A percentile compares a stretch with the other conserved stretches of the same genome.
phyloP scores from a whole-genome alignment of 306 rosid species.

The Corylus americana region DNA sequence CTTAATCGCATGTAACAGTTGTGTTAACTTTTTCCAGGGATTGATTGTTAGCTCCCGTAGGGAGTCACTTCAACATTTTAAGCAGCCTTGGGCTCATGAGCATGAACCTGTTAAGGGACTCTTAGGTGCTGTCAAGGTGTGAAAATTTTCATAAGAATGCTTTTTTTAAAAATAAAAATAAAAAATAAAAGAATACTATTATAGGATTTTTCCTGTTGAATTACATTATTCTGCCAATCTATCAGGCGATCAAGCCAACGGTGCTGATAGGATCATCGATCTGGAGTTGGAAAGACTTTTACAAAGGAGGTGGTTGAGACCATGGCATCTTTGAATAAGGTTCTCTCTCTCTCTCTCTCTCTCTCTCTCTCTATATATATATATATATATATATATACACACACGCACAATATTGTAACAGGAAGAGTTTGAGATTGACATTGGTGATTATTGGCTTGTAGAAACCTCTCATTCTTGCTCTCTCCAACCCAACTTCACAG shows the following conservation, averaged over 20 bases:
- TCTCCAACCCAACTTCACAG: constrained; percentile 95
- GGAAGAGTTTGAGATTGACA: constrained; percentile 24
- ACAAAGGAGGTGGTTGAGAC: constrained; percentile 92
- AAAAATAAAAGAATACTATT: not conserved
- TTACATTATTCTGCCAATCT: constrained; percentile 20
- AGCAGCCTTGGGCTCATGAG: constrained; percentile 98
- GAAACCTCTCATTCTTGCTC: constrained; percentile 98
- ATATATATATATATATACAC: no score
- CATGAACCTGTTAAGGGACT: constrained; percentile 82
- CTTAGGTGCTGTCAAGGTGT: constrained; percentile 76
- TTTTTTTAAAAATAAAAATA: not conserved
- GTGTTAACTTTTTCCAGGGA: constrained; percentile 53
- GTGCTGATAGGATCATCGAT: constrained; percentile 78
- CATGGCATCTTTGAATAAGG: constrained; percentile 90
- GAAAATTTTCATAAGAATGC: constrained; percentile 17
- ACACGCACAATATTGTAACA: not conserved
- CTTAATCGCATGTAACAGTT: constrained; percentile 18
- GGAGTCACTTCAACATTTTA: constrained; percentile 85
- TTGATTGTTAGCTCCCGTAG: constrained; percentile 77
- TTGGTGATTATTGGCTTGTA: constrained; percentile 43
- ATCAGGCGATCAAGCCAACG: constrained; percentile 89
- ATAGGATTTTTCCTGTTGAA: not conserved
- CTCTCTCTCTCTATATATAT: not conserved
- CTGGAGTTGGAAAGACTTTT: constrained; percentile 90
- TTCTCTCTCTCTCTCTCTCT: constrained; percentile 22